Base-by-base conservation (phyloP, 148 eudicot species). In the Gaultheria prostrata region DNA sequence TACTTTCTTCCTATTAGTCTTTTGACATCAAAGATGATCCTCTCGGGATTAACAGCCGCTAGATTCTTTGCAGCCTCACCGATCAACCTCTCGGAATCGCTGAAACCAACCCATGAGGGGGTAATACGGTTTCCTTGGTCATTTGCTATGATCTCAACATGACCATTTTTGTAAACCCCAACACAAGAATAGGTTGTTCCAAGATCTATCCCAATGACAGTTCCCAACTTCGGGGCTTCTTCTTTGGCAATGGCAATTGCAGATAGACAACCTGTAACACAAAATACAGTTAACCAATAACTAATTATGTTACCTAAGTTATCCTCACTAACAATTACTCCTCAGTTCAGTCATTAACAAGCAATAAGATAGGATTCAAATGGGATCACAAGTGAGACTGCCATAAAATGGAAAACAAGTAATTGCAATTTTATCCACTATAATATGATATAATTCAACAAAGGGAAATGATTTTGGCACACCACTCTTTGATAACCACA, bases 151-250 rank as follows among this genome's bases (percentile, higher is more conserved):
- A 89, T 89, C 56, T 89, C 91, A 43, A 89, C 91, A 83, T 86
- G 91, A 43, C 91, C 91, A 65, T 89, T 89, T 69, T 89, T 89
- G 78, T 89, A 89, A 72, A 89, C 91, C 77, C 91, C 91, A 28
- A 89, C 91, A 89, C 91, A 89, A 57, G 91, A 89, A 78, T 89
- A 89, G 18, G 91, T 89, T 70, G 91, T 89, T 1, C 91, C 91
- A 59, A 89, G 84, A 74, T 89, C 91, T 73, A 89, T 89, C 14
- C 91, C 91, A 35, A 89, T 89, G 57, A 89, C 91, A 12, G 91
- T 89, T 17, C 91, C 91, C 50, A 89, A 81, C 85, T 89, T 86
- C 1, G 80, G 26, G 33, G 87, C 87, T 83, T 89, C 91, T 77
- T 89, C 90, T 71, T 84, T 84, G 18, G 89, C 89, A 24, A 79